phyloP scores from a whole-genome alignment of 768 basidiomycete species.

The Lactarius akahatsu region DNA sequence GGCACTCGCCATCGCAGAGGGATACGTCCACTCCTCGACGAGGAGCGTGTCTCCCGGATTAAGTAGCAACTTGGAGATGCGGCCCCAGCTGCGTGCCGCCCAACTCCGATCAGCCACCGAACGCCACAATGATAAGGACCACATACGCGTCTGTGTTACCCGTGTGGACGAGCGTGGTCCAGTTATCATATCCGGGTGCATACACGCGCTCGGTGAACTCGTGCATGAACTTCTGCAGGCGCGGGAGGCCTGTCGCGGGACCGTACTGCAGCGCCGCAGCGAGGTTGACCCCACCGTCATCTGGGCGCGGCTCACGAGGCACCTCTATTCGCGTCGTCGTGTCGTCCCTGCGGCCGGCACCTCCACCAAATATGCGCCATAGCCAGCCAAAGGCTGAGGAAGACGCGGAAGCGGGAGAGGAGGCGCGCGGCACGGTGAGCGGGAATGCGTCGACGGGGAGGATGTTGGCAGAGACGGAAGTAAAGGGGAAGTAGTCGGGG shows the following conservation, averaged over 20 bases:
- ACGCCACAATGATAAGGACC: background rate
- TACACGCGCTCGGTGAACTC: conserved; percentile 56
- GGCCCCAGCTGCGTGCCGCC: conserved; percentile 45
- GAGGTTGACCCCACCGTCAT: conserved; percentile 55
- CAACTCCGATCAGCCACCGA: background rate
- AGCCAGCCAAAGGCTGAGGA: conserved; percentile 54
- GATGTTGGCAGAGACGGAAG: conserved; percentile 54
- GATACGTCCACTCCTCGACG: conserved; percentile 74
- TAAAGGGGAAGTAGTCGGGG: conserved; percentile 70
- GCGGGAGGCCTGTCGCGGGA: conserved; percentile 49
- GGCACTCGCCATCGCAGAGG: conserved; percentile 47
- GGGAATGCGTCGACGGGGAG: conserved; percentile 53
- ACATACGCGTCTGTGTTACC: conserved; percentile 68
- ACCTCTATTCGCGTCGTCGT: conserved; percentile 51
- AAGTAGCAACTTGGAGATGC: conserved; percentile 57
- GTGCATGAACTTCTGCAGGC: conserved; percentile 54
- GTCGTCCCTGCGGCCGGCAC: conserved; percentile 37
- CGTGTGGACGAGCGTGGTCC: conserved; percentile 51
- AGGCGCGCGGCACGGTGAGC: conserved; percentile 32
- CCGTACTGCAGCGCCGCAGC: conserved; percentile 73
- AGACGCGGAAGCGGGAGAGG: conserved; percentile 15
- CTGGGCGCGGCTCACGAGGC: conserved; percentile 55
- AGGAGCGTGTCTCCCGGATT: conserved; percentile 63
- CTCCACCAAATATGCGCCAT: conserved; percentile 51
- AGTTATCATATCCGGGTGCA: conserved; percentile 63